Evolutionary conservation across 768 basidiomycete genomes (phyloP).

Genomic region (Boletus rubropictus): DNA sequence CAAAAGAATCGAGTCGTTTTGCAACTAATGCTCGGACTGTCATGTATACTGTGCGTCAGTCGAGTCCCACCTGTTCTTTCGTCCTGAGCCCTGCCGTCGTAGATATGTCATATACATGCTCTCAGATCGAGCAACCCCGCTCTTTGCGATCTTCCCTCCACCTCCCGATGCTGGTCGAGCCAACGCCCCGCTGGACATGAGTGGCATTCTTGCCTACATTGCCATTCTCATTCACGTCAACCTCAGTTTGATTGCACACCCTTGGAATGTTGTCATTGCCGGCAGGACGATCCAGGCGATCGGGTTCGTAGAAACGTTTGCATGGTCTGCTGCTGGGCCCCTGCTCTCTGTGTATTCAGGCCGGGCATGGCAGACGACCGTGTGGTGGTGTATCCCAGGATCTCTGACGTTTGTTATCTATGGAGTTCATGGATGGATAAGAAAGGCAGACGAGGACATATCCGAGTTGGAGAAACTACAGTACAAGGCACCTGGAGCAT

Average conservation of each 20-base stretch:
- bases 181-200: slow-evolving; percentile 38
- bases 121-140: slow-evolving; percentile 42
- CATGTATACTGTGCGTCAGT: slow-evolving; percentile 41
- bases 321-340: slow-evolving; percentile 44
- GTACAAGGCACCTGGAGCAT: slow-evolving; percentile 54
- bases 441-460: slow-evolving; percentile 42
- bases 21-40: slow-evolving; percentile 40
- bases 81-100: slow-evolving; percentile 6
- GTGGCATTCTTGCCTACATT: slow-evolving; percentile 41
- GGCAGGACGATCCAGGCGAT: slow-evolving; percentile 28
- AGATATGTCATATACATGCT: slow-evolving; percentile 49
- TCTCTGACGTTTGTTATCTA: slow-evolving; percentile 42
- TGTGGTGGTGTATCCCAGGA: slow-evolving; percentile 48
- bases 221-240: slow-evolving; percentile 49
- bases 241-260: slow-evolving; percentile 40
- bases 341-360: slow-evolving; percentile 43
- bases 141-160: slow-evolving; percentile 40
- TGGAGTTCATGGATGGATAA: slow-evolving; percentile 40
- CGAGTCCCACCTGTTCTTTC: neutral
- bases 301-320: slow-evolving; percentile 29
- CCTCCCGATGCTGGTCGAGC: slow-evolving; percentile 6
- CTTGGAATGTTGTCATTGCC: slow-evolving; percentile 27
- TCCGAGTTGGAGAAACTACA: slow-evolving; percentile 47
- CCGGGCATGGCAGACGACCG: slow-evolving; percentile 47
- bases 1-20: slow-evolving; percentile 36